A percentile compares a stretch with the other conserved stretches of the same genome.
Conservation (phyloP, 1,139 yeast genomes). For the Trichomonascaceae sp. region DNA sequence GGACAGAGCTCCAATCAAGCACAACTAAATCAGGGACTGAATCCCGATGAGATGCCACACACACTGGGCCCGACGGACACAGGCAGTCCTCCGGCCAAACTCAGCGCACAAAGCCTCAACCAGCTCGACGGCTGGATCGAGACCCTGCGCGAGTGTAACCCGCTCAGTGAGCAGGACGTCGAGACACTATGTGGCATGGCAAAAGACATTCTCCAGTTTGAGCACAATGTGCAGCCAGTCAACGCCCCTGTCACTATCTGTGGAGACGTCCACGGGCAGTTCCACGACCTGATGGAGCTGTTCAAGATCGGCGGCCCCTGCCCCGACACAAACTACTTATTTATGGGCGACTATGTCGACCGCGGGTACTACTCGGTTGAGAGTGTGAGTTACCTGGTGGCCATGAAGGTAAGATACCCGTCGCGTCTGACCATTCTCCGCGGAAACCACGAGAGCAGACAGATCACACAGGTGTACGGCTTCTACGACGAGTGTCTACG, state of each 20-base stretch:
- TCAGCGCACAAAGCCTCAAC: constrained; percentile 12
- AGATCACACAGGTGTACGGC: constrained; percentile 95
- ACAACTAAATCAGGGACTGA: constrained; percentile 1
- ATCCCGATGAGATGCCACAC: too few relatives aligned
- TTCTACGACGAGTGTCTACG: constrained; percentile 95
- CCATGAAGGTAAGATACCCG: constrained; percentile 86
- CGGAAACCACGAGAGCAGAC: constrained; percentile 96
- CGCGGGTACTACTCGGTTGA: constrained; percentile 95
- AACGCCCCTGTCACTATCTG: constrained; percentile 97
- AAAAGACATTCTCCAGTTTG: constrained; percentile 81
- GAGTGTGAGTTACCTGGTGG: constrained; percentile 61
- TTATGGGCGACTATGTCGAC: constrained; percentile 91
- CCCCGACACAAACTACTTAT: constrained; percentile 68
- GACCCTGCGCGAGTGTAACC: constrained; percentile 61
- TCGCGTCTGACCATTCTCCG: constrained; percentile 84
- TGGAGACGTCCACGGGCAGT: constrained; percentile 97
- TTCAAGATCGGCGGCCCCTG: constrained; percentile 83
- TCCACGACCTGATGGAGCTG: constrained; percentile 82
- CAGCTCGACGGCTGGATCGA: constrained; percentile 50
- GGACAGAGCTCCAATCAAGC: constrained; percentile 1
- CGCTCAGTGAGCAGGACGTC: constrained; percentile 72
- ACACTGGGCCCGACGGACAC: not conserved
- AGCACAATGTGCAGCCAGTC: constrained; percentile 88
- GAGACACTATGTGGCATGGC: constrained; percentile 70
- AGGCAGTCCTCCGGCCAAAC: constrained; percentile 12